Percentiles rank a stretch among this genome's conserved stretches.
phyloP scores from a whole-genome alignment of 1,284 basidiomycete species.

The Veloboletus limbatus region DNA sequence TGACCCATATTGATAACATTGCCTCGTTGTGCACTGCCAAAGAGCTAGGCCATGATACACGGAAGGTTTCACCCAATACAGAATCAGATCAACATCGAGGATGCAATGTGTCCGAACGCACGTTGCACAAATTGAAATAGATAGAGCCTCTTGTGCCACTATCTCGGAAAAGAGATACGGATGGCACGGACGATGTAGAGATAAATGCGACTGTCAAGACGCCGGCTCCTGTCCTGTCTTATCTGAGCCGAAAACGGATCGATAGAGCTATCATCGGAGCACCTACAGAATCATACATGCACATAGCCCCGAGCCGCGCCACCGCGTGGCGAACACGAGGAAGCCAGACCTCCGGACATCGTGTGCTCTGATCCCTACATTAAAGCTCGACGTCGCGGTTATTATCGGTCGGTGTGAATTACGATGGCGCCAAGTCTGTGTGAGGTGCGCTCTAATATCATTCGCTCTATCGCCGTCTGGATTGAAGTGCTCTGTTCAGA shows the following conservation, averaged over 20 bases:
- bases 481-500: conserved; percentile 35
- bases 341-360: conserved; percentile 4
- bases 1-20: conserved; percentile 21
- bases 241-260: conserved; percentile 15
- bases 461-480: background rate
- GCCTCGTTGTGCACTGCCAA: conserved; percentile 31
- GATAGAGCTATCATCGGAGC: conserved; percentile 10
- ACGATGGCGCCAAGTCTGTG: conserved; percentile 29
- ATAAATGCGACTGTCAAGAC: background rate
- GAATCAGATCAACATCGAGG: conserved; percentile 25
- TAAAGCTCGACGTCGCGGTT: conserved; percentile 4
- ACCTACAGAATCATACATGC: conserved; percentile 4
- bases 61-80: conserved; percentile 9
- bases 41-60: conserved; percentile 18
- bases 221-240: conserved; percentile 13
- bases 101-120: conserved; percentile 25
- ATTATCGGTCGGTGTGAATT: conserved; percentile 14
- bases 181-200: conserved; percentile 9
- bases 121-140: conserved; percentile 28
- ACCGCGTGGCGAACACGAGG: conserved; percentile 31
- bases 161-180: conserved; percentile 21
- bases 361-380: conserved; percentile 10
- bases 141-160: conserved; percentile 22
- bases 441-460: conserved; percentile 24
- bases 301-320: conserved; percentile 9